Evolutionary conservation across 345 rosid genomes (phyloP).

Genomic region (Toxicodendron radicans): DNA sequence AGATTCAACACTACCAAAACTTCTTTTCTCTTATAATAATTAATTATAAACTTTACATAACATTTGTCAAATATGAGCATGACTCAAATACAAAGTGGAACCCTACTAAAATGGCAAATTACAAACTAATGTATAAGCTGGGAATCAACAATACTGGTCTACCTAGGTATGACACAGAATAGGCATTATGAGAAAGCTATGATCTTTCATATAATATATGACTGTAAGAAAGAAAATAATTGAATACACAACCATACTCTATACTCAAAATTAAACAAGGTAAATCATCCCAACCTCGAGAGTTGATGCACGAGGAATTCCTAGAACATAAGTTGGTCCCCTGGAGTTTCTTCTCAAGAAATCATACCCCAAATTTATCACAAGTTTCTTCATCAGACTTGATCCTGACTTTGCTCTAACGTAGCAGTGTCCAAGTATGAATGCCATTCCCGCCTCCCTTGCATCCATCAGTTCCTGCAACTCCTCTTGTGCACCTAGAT

Average conservation of each 20-base stretch:
- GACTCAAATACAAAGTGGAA: too few relatives aligned
- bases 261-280: slow-evolving; percentile 46
- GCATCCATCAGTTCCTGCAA: slow-evolving; percentile 78
- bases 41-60: too few relatives aligned
- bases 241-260: slow-evolving; percentile 8
- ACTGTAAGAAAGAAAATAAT: not conserved
- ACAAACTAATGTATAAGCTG: not conserved
- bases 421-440: slow-evolving; percentile 82
- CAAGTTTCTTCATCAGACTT: slow-evolving; percentile 75
- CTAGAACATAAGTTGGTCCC: slow-evolving; percentile 60
- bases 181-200: slow-evolving; percentile 1
- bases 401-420: slow-evolving; percentile 88
- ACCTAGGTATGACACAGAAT: too few relatives aligned
- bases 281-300: slow-evolving; percentile 96
- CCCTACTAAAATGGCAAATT: not conserved
- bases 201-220: slow-evolving; percentile 24
- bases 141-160: too few relatives aligned
- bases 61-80: too few relatives aligned
- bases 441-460: slow-evolving; percentile 92
- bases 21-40: too few relatives aligned
- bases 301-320: slow-evolving; percentile 84
- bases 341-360: slow-evolving; percentile 88
- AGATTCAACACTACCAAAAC: too few relatives aligned
- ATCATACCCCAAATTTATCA: slow-evolving; percentile 82
- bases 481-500: slow-evolving; percentile 53